Evolutionary conservation across 148 eudicot genomes (phyloP).

Genomic region (Silene conica): DNA sequence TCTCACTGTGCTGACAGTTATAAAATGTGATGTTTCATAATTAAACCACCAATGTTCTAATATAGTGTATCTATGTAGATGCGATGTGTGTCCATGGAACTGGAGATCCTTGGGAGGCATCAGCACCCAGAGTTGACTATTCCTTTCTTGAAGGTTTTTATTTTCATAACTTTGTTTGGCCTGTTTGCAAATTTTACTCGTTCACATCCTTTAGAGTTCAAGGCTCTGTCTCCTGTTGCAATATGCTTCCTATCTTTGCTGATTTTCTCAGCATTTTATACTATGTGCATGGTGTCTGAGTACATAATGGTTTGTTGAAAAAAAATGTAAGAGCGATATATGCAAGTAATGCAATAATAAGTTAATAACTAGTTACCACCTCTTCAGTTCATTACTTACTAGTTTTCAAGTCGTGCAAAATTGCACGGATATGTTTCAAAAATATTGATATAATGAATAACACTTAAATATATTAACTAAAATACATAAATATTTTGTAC

Average conservation of each 20-base stretch:
- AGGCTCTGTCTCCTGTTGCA: not conserved
- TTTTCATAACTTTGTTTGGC: not conserved
- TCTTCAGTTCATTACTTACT: not conserved
- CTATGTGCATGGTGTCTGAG: not conserved
- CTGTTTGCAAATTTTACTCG: not conserved
- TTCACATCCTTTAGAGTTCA: not conserved
- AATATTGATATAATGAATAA: too few species aligned
- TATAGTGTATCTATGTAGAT: slow-evolving; percentile 47
- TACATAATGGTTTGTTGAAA: not conserved
- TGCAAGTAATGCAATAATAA: not conserved
- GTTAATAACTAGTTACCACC: not conserved
- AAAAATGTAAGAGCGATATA: not conserved
- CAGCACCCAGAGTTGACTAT: slow-evolving; percentile 86
- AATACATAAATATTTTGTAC: too few species aligned
- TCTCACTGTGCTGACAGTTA: not conserved
- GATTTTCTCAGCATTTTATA: slow-evolving; percentile 3
- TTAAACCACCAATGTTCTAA: not conserved
- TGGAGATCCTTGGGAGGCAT: slow-evolving; percentile 92
- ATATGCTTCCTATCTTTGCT: not conserved
- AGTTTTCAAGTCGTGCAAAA: too few species aligned
- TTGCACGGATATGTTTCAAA: too few species aligned
- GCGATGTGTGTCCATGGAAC: slow-evolving; percentile 77
- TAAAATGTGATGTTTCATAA: not conserved
- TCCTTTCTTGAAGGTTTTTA: slow-evolving; percentile 69
- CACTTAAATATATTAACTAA: too few species aligned